These are phyloP conservation scores for Beauveria rudraprayagi DNA, from an alignment of 2,329 filamentous ascomycete species.

Conservation along the genomic window DNA sequence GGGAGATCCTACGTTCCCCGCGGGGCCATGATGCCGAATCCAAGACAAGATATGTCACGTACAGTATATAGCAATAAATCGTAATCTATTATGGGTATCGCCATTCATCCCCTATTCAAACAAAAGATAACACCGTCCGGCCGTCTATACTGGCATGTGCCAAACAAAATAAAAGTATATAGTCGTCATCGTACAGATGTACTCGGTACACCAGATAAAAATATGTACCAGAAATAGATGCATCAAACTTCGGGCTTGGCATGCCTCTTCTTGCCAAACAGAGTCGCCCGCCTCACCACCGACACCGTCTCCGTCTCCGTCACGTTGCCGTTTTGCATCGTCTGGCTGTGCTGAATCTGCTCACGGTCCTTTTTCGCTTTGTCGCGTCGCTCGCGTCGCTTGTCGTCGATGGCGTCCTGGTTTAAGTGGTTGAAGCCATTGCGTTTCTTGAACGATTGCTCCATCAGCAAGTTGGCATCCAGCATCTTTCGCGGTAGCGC, in stretches of 20 bases:
- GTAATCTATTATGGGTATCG: constrained; percentile 12
- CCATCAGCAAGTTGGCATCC: constrained; percentile 74
- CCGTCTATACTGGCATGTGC: neutral
- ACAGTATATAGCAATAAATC: neutral
- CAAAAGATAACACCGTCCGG: constrained; percentile 4
- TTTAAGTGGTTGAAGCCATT: constrained; percentile 76
- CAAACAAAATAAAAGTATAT: constrained; percentile 10
- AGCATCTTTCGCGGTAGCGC: constrained; percentile 72
- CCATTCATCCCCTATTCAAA: constrained; percentile 16
- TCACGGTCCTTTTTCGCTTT: constrained; percentile 37
- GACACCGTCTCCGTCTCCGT: constrained; percentile 20
- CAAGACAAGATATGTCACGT: neutral
- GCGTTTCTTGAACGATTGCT: constrained; percentile 71
- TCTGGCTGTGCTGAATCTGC: constrained; percentile 20
- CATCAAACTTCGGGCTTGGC: constrained; percentile 13
- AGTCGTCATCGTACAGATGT: constrained; percentile 10
- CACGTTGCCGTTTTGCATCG: constrained; percentile 22
- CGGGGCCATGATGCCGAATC: neutral
- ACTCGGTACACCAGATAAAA: constrained; percentile 6
- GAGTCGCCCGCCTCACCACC: constrained; percentile 24
- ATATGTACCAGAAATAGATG: constrained; percentile 7
- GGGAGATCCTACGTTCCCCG: constrained; percentile 29
- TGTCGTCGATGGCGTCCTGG: constrained; percentile 72
- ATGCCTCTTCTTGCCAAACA: constrained; percentile 38
- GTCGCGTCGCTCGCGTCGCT: constrained; percentile 59